Evolutionary conservation across 2,329 filamentous ascomycete genomes (phyloP).

Genomic region (Arthrobotrys entomopaga): DNA sequence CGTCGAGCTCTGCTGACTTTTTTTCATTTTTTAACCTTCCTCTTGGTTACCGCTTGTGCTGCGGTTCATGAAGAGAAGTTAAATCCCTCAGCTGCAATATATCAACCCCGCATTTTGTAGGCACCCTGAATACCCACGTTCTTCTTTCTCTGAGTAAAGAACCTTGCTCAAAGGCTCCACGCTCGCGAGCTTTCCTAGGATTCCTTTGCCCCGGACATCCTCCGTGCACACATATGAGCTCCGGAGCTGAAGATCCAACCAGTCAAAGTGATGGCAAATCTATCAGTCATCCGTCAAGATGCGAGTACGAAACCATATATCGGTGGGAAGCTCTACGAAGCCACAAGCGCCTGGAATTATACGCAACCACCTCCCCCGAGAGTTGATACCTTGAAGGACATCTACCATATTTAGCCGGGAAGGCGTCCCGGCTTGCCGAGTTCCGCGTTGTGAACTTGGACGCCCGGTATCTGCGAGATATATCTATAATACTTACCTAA

Average conservation of each 20-base stretch:
- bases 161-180: conserved; percentile 45
- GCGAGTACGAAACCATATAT: conserved; percentile 22
- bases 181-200: conserved; percentile 24
- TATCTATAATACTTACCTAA: conserved; percentile 53
- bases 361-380: conserved; percentile 18
- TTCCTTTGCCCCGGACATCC: conserved; percentile 26
- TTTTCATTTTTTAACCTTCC: neutral
- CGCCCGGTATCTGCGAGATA: conserved; percentile 39
- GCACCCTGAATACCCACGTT: conserved; percentile 20
- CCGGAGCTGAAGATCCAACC: conserved; percentile 44
- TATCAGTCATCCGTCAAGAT: conserved; percentile 9
- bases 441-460: conserved; percentile 45
- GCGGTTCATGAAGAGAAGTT: conserved; percentile 25
- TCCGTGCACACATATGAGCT: conserved; percentile 51
- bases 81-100: conserved; percentile 55
- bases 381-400: conserved; percentile 20
- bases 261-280: conserved; percentile 16
- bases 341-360: conserved; percentile 32
- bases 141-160: conserved; percentile 25
- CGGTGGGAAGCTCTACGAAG: conserved; percentile 12
- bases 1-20: conserved; percentile 33
- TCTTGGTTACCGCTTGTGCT: conserved; percentile 12
- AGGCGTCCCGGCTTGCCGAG: conserved; percentile 54
- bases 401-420: conserved; percentile 50
- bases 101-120: conserved; percentile 53